phyloP scores from a whole-genome alignment of 495 filamentous ascomycete genomes.

The Endocarpon pusillum region DNA sequence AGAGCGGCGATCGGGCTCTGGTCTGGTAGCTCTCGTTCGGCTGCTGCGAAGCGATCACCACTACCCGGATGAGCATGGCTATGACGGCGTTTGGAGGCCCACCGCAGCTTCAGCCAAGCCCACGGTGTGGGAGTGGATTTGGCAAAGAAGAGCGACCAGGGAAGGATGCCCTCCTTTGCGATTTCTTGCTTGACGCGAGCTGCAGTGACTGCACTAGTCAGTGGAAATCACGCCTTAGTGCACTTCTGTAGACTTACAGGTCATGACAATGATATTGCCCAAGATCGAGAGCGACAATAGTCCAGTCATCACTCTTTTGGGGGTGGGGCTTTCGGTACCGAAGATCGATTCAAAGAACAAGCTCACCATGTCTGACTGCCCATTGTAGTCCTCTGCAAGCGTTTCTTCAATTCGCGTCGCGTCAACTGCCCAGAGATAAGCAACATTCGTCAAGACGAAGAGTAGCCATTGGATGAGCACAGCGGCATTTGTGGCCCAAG shows the following conservation, averaged over 20 bases:
- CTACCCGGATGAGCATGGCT: no score
- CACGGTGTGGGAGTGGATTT: conserved; percentile 19
- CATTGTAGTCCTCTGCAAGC: no score
- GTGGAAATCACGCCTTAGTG: no score
- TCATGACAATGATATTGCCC: conserved; percentile 32
- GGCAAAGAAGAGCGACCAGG: conserved; percentile 28
- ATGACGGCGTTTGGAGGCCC: conserved; percentile 2
- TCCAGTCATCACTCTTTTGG: no score
- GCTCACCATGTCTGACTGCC: conserved; percentile 8
- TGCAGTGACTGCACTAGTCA: no score
- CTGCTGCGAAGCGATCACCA: neutral
- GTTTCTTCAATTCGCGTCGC: conserved; percentile 7
- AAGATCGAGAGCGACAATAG: conserved; percentile 29
- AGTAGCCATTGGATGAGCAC: conserved; percentile 17
- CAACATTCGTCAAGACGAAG: conserved; percentile 27
- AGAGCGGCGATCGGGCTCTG: conserved; percentile 25
- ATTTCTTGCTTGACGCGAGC: conserved; percentile 24
- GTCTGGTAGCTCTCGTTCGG: conserved; percentile 12
- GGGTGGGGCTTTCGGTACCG: conserved; percentile 10
- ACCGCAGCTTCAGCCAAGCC: conserved; percentile 11
- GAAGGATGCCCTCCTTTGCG: conserved; percentile 23
- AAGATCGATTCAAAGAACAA: conserved; percentile 13
- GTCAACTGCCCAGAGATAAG: conserved; percentile 20
- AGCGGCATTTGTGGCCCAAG: conserved; percentile 17
- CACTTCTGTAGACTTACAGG: conserved; percentile 31